Evolutionary conservation across 805 yeast species (phyloP).

Genomic region (Lipomyces sp.): DNA sequence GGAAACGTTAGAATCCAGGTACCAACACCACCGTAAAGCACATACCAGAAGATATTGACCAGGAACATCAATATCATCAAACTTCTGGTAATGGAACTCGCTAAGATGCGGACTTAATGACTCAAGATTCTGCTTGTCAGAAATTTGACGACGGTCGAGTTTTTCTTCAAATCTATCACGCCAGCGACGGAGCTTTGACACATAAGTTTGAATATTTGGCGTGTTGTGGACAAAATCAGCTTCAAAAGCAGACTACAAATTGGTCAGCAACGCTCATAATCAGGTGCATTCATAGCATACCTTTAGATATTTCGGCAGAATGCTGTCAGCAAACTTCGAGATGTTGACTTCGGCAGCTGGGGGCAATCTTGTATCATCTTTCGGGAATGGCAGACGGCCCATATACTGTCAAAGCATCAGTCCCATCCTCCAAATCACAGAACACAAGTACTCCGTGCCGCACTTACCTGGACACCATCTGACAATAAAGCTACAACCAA

Average conservation of each 20-base stretch:
- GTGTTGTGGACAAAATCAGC: constrained; percentile 84
- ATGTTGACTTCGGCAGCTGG: constrained; percentile 89
- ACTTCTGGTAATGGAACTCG: constrained; percentile 97
- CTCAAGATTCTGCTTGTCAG: constrained; percentile 80
- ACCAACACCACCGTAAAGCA: background rate
- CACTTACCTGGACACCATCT: constrained; percentile 77
- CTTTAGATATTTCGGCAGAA: constrained; percentile 83
- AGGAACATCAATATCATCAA: constrained; percentile 96
- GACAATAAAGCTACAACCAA: constrained; percentile 87
- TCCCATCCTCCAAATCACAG: background rate
- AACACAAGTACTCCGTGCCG: background rate
- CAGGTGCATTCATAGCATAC: constrained; percentile 38
- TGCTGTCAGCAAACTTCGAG: constrained; percentile 87
- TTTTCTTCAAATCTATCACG: constrained; percentile 89
- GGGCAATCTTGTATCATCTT: constrained; percentile 86
- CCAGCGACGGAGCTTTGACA: constrained; percentile 85
- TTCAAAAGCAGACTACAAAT: constrained; percentile 83
- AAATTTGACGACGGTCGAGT: constrained; percentile 70
- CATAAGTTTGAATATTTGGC: constrained; percentile 87
- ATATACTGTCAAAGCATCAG: constrained; percentile 52
- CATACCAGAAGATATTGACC: constrained; percentile 87
- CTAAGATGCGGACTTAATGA: constrained; percentile 91
- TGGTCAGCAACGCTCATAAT: constrained; percentile 61
- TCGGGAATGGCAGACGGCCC: constrained; percentile 82
- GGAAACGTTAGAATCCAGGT: background rate